Base-by-base conservation (phyloP, 179 eudicot genomes). In the Actinidia chinensis region DNA sequence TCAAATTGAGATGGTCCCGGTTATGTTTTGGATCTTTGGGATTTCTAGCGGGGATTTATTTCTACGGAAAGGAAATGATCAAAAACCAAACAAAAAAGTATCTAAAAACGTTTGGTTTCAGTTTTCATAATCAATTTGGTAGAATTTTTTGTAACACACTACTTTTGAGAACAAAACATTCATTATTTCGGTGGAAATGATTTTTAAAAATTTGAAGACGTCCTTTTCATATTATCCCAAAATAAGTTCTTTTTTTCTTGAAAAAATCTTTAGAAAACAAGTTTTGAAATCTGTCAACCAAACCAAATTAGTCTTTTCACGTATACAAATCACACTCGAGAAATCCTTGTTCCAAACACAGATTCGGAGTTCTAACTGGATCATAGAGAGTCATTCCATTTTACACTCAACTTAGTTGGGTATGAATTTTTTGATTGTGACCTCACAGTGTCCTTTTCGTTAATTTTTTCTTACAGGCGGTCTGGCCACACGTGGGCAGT, bases 401-500 rank as follows among this genome's bases (percentile, higher is more conserved):
- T 28, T 28, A n/a, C n/a, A 28, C 33, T 28, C 33, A 60, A 56
- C 15, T 17, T 18, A 25, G 20, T 6, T 48, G 15, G 44, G 43
- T 17, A 5, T 46, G 12, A 11, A 6, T 22, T 8, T 66, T 36
- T 43, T 56, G 51, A 22, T 28, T 8, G 63, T 43, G 43, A 18
- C 22, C 52, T 40, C n/a, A 58, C 56, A 36, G 6, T 48, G 1
- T 42, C 28, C 25, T 61, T 56, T 83, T 36, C 58, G 65, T 67
- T 36, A 8, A 44, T n/a, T n/a, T 68, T 61, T 79, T 82, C 2
- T 1, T 73, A 84, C 92, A 93, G 98, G 94, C 97, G 63, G 95
- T 93, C 48, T 95, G 98, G 98, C 98, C 98, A 85, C 98, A 95
- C 89, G 98, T 77, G 98, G 98, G 22, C 98, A 95, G 82, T 95